Evolutionary conservation across 208 protist species (phyloP).

Genomic region (Angomonas desouzai): DNA sequence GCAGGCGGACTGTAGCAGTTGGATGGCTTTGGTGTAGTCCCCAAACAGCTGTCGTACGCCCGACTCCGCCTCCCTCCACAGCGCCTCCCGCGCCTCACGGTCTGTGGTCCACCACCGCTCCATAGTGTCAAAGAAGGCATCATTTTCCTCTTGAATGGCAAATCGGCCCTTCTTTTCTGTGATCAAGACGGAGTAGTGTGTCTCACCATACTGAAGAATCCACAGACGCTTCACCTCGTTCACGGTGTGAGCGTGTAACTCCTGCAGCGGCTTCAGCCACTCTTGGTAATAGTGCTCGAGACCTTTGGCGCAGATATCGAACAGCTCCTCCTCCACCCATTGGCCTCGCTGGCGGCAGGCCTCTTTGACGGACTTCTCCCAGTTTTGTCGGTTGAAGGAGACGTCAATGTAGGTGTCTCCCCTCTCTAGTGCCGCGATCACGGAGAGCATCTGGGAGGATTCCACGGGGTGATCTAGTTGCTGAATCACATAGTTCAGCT

Average conservation of each 20-base stretch:
- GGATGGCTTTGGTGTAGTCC: conserved; percentile 14
- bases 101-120: conserved; percentile 23
- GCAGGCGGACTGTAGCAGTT: conserved; percentile 22
- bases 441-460: conserved; percentile 16
- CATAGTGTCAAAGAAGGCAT: conserved; percentile 29
- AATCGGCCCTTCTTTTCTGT: conserved; percentile 41
- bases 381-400: conserved; percentile 22
- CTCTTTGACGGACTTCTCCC: conserved; percentile 19
- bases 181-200: conserved; percentile 35
- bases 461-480: conserved; percentile 9
- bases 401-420: conserved; percentile 8
- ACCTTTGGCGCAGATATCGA: conserved; percentile 35
- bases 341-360: conserved; percentile 26
- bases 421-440: conserved; percentile 15
- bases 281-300: conserved; percentile 31
- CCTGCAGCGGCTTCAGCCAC: conserved; percentile 40
- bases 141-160: conserved; percentile 28
- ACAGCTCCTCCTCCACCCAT: conserved; percentile 45
- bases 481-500: neutral
- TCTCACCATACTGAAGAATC: conserved; percentile 29
- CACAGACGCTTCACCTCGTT: conserved; percentile 36
- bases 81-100: conserved; percentile 18
- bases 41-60: neutral
- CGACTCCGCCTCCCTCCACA: conserved; percentile 19
- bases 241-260: conserved; percentile 23